phyloP scores from a whole-genome alignment of 2,329 filamentous ascomycete genomes.

The Sphaceloma murrayae region DNA sequence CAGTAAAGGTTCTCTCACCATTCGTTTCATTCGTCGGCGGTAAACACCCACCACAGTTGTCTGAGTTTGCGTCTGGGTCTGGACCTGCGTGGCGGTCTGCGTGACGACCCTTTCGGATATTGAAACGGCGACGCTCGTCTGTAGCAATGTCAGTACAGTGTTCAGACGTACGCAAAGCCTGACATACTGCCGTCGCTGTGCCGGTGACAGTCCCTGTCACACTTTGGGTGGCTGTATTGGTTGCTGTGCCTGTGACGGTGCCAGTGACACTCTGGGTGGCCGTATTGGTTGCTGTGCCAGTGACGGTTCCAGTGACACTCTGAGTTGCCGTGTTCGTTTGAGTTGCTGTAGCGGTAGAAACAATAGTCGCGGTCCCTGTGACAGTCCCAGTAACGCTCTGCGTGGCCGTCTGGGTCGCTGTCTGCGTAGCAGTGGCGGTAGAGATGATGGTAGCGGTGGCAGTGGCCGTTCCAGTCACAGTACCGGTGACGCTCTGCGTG shows the following conservation, averaged over 20 bases:
- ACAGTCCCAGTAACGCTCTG: background rate
- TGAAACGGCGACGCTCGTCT: slow-evolving; percentile 2
- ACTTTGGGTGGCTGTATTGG: slow-evolving; percentile 3
- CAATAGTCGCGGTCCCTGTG: background rate
- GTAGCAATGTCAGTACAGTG: background rate
- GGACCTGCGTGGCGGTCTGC: background rate
- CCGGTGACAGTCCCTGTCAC: slow-evolving; percentile 8
- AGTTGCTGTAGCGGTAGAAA: background rate
- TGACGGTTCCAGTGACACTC: background rate
- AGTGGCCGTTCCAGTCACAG: background rate
- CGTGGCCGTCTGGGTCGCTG: background rate
- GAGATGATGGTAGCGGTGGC: background rate
- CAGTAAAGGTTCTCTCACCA: slow-evolving; percentile 11
- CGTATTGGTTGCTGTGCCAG: background rate
- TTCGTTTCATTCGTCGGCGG: background rate
- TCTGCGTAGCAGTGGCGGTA: background rate
- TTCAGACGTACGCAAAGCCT: background rate
- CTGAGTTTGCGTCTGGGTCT: background rate
- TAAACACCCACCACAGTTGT: slow-evolving; percentile 9
- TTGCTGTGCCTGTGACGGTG: background rate
- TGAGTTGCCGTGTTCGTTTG: background rate
- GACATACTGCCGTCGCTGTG: background rate
- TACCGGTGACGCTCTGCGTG: no score
- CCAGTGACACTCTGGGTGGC: slow-evolving; percentile 2
- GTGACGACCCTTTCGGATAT: slow-evolving; percentile 1